Evolutionary conservation across 768 basidiomycete species (phyloP).

Genomic region (Hygrophorus pudorinus): DNA sequence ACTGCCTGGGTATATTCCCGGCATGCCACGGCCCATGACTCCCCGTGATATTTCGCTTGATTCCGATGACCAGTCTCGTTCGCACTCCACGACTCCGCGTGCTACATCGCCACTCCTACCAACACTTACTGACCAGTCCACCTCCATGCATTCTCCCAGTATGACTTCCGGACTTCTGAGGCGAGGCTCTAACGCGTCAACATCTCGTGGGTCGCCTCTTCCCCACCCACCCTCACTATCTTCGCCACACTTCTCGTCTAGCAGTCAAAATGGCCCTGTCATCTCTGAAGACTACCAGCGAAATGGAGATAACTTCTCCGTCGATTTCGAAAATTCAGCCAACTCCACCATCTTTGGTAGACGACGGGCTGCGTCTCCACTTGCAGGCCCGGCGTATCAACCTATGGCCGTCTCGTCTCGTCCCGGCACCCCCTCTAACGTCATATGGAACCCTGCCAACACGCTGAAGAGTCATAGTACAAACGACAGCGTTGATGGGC

Average conservation of each 20-base stretch:
- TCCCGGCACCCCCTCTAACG: constrained; percentile 60
- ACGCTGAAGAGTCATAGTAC: constrained; percentile 20
- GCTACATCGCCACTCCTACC: constrained; percentile 55
- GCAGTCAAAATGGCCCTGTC: constrained; percentile 52
- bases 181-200: constrained; percentile 49
- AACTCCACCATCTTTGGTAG: constrained; percentile 44
- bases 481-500: constrained; percentile 25
- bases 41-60: constrained; percentile 60
- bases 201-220: constrained; percentile 31
- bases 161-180: constrained; percentile 30
- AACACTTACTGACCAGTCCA: constrained; percentile 19
- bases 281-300: constrained; percentile 38
- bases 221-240: constrained; percentile 40
- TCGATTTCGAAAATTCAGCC: constrained; percentile 34
- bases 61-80: constrained; percentile 50
- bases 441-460: constrained; percentile 46
- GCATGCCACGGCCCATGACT: constrained; percentile 88
- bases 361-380: constrained; percentile 65
- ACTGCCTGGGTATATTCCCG: constrained; percentile 78
- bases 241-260: constrained; percentile 44
- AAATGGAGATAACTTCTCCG: constrained; percentile 23
- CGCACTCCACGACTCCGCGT: constrained; percentile 71
- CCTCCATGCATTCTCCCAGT: constrained; percentile 22
- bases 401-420: constrained; percentile 53
- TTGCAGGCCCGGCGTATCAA: constrained; percentile 52